phyloP scores from a whole-genome alignment of 2,329 filamentous ascomycete species.

The Pyrenophora seminiperda region DNA sequence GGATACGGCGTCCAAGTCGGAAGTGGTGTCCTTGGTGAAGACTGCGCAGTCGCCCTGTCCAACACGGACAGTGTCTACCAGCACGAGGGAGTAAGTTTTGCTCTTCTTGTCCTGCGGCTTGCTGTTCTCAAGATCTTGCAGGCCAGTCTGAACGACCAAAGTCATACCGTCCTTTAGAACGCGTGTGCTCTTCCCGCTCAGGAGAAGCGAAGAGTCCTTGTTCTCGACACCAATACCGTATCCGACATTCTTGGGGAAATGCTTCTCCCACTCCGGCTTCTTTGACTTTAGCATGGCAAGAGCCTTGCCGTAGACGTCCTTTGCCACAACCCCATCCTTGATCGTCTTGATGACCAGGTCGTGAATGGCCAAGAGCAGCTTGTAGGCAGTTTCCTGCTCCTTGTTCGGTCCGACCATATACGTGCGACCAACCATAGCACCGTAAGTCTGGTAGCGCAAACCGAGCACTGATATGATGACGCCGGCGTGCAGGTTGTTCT shows the following conservation, averaged over 20 bases:
- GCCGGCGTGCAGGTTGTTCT: constrained; percentile 81
- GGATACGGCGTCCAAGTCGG: constrained; percentile 89
- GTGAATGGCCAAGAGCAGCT: constrained; percentile 81
- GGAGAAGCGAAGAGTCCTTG: constrained; percentile 77
- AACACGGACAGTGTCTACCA: constrained; percentile 93
- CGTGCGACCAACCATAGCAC: constrained; percentile 87
- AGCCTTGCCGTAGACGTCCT: constrained; percentile 92
- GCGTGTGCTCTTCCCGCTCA: constrained; percentile 85
- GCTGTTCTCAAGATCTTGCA: constrained; percentile 86
- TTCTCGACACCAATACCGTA: constrained; percentile 92
- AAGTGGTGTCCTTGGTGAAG: constrained; percentile 91
- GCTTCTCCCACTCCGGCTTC: constrained; percentile 93
- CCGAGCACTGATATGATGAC: constrained; percentile 93
- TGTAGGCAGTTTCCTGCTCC: constrained; percentile 92
- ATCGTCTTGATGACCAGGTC: constrained; percentile 90
- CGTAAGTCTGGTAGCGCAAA: constrained; percentile 93
- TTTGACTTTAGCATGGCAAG: constrained; percentile 79
- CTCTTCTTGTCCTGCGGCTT: constrained; percentile 88
- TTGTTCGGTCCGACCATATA: constrained; percentile 98
- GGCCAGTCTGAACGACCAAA: constrained; percentile 84
- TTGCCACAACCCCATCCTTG: constrained; percentile 81
- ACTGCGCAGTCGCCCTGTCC: constrained; percentile 77
- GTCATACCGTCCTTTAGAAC: constrained; percentile 96
- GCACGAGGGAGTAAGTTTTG: constrained; percentile 83
- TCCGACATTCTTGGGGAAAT: constrained; percentile 91